A percentile compares a stretch with the other conserved stretches of the same genome.
These are phyloP conservation scores for Themeda triandra DNA, from an alignment of 176 grass and related monocot genomes.

Conservation along the genomic window DNA sequence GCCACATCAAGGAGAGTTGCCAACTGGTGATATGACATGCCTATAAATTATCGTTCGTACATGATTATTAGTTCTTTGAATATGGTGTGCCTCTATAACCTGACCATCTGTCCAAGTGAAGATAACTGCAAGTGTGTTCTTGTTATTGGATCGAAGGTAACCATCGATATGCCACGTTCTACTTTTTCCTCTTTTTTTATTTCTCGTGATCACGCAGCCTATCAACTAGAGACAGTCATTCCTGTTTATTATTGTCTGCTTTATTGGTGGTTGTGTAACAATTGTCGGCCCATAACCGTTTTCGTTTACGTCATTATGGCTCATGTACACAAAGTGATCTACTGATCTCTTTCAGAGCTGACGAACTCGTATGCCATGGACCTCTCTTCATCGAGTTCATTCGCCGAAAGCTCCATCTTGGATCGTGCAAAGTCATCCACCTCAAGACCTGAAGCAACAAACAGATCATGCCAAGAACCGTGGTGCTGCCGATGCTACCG, in stretches of 20 bases:
- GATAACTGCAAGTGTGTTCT: not conserved
- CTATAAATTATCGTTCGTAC: slow-evolving; percentile 30
- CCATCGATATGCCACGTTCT: too few species aligned
- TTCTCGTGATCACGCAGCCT: not conserved
- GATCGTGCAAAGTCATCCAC: slow-evolving; percentile 51
- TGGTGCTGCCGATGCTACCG: too few species aligned
- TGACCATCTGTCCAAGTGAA: not conserved
- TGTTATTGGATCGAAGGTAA: not conserved
- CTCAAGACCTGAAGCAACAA: slow-evolving; percentile 34
- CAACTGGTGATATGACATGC: not conserved
- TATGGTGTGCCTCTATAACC: not conserved
- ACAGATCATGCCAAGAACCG: not conserved
- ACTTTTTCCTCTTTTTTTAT: not conserved
- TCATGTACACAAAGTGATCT: not conserved
- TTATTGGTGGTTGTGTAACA: slow-evolving; percentile 4
- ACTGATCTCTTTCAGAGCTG: not conserved
- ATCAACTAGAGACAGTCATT: not conserved
- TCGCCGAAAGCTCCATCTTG: slow-evolving; percentile 52
- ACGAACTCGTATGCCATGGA: slow-evolving; percentile 12
- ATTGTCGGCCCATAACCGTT: not conserved
- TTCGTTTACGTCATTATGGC: too few species aligned
- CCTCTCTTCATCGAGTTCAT: slow-evolving; percentile 65
- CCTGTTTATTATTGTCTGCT: not conserved
- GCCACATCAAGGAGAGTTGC: not conserved
- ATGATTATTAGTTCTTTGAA: not conserved